Evolutionary conservation across 352 stramenopile species (phyloP).

Genomic region (Phytopythium boreale): DNA sequence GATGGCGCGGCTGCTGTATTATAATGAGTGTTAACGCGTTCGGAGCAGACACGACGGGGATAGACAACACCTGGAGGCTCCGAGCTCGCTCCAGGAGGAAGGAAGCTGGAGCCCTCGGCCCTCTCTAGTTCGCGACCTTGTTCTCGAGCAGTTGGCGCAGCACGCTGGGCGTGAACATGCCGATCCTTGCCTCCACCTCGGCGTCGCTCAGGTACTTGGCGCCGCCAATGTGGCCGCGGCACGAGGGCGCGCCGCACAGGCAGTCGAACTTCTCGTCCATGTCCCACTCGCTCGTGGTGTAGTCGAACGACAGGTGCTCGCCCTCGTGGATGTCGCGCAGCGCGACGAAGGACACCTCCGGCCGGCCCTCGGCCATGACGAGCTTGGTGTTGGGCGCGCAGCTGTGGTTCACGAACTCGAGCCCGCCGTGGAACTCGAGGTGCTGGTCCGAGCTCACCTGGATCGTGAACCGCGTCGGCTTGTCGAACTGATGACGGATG

Average conservation of each 20-base stretch:
- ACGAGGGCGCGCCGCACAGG: constrained; percentile 60
- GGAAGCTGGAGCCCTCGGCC: too few relatives aligned
- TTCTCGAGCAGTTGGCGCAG: constrained; percentile 58
- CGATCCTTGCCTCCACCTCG: constrained; percentile 45
- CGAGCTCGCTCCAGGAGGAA: neutral
- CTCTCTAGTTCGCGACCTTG: constrained; percentile 40
- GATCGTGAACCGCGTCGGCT: constrained; percentile 82
- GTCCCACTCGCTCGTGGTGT: constrained; percentile 89
- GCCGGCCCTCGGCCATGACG: constrained; percentile 69
- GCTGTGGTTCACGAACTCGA: constrained; percentile 89
- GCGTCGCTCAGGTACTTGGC: constrained; percentile 77
- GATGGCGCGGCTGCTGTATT: neutral
- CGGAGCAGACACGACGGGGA: neutral
- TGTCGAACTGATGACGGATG: constrained; percentile 24
- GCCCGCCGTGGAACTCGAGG: constrained; percentile 75
- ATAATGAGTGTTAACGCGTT: neutral
- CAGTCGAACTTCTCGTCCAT: constrained; percentile 91
- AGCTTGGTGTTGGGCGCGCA: constrained; percentile 84
- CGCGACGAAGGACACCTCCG: constrained; percentile 73
- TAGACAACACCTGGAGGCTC: neutral
- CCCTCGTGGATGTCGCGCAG: constrained; percentile 68
- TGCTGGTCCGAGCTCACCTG: constrained; percentile 77
- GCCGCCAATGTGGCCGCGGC: constrained; percentile 66
- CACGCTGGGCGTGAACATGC: constrained; percentile 73
- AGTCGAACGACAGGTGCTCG: constrained; percentile 85